These are phyloP conservation scores for Ustilago sp. DNA, from an alignment of 1,284 basidiomycete genomes.

Conservation along the genomic window DNA sequence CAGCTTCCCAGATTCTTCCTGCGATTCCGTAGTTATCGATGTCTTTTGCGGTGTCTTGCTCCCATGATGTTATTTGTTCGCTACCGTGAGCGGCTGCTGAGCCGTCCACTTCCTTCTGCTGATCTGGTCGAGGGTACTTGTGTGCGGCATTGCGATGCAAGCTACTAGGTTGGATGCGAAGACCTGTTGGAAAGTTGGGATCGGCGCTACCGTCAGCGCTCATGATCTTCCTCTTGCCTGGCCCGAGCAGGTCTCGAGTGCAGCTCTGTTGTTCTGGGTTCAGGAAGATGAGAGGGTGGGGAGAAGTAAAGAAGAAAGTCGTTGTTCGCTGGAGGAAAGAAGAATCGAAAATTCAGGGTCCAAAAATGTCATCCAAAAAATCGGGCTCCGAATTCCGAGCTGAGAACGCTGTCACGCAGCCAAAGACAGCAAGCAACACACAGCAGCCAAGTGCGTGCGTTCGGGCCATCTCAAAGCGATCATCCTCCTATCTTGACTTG, in stretches of 20 bases:
- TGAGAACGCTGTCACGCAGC: constrained; percentile 1
- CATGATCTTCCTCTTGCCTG: constrained; percentile 16
- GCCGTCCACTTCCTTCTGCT: not conserved
- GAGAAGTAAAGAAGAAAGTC: not conserved
- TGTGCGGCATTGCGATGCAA: constrained; percentile 10
- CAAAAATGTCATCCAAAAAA: constrained; percentile 17
- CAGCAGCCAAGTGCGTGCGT: constrained; percentile 5
- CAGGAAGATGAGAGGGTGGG: not conserved
- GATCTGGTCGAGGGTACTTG: not conserved
- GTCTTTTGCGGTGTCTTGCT: constrained; percentile 57
- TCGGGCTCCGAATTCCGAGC: constrained; percentile 28
- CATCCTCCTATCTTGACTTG: not conserved
- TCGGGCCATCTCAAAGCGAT: constrained; percentile 25
- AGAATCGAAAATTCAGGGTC: constrained; percentile 26
- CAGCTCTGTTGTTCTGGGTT: not conserved
- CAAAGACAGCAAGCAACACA: constrained; percentile 2
- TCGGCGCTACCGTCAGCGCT: constrained; percentile 36
- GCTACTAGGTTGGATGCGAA: constrained; percentile 58
- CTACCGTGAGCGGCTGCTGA: not conserved
- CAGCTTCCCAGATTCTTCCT: constrained; percentile 67
- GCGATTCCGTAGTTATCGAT: constrained; percentile 67
- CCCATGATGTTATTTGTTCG: constrained; percentile 36
- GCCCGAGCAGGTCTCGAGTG: constrained; percentile 15
- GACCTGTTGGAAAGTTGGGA: constrained; percentile 54
- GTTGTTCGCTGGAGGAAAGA: not conserved